Conservation (phyloP, 495 filamentous ascomycete species). For the Staphylotrichum tortipilum region DNA sequence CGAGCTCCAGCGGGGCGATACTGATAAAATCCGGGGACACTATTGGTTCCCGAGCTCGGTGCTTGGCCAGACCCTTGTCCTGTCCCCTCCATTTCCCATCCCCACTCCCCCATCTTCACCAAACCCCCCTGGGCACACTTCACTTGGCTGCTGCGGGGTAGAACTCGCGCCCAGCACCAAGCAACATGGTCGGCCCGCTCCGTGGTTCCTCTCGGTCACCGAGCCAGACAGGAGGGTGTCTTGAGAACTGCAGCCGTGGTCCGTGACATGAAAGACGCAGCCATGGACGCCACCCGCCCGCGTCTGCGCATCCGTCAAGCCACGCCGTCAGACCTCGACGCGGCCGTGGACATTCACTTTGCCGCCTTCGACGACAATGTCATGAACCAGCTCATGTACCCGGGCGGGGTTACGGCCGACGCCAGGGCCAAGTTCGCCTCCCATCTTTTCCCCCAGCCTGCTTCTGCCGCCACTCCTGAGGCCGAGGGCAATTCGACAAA, state of each 20-base stretch:
- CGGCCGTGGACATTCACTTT: slow-evolving; percentile 14
- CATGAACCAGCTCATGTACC: slow-evolving; percentile 22
- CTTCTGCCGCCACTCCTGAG: no score
- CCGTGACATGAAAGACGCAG: background rate
- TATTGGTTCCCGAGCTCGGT: no score
- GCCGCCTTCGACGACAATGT: slow-evolving; percentile 17
- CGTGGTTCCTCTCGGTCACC: no score
- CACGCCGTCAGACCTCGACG: slow-evolving; percentile 12
- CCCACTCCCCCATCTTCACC: no score
- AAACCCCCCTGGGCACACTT: no score
- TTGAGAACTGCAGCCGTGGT: no score
- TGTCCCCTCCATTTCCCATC: no score
- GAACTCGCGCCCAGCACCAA: no score
- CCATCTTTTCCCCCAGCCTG: slow-evolving; percentile 2
- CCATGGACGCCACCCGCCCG: slow-evolving; percentile 11
- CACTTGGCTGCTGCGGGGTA: no score
- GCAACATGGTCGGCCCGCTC: no score
- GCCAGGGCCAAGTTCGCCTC: slow-evolving; percentile 8
- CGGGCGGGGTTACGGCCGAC: slow-evolving; percentile 9
- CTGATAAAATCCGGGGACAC: background rate
- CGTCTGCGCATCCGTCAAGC: slow-evolving; percentile 22
- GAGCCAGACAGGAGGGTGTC: no score
- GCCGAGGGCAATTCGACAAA: slow-evolving; percentile 1
- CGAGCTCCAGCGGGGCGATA: background rate
- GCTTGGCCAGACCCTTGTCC: no score